Evolutionary conservation across 208 protist species (phyloP).

Genomic region (Borovskyia barvae): DNA sequence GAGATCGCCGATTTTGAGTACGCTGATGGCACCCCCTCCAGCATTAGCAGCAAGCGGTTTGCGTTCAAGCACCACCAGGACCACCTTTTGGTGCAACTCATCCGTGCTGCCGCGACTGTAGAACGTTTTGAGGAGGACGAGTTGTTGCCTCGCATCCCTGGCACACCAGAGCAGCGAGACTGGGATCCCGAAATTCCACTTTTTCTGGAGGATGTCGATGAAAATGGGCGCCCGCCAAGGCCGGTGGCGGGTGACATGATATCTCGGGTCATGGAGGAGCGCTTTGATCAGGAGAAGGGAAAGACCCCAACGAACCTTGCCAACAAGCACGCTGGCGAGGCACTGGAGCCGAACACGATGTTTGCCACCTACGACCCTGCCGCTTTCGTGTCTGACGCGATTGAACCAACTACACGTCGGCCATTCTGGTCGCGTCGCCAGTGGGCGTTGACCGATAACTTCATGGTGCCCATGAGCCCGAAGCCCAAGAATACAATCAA

Average conservation of each 20-base stretch:
- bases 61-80: constrained; percentile 88
- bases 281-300: constrained; percentile 26
- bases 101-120: constrained; percentile 73
- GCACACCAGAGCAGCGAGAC: constrained; percentile 77
- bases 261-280: constrained; percentile 53
- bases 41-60: constrained; percentile 57
- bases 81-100: constrained; percentile 85
- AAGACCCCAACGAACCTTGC: constrained; percentile 53
- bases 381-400: constrained; percentile 65
- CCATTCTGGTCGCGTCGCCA: constrained; percentile 83
- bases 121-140: constrained; percentile 62
- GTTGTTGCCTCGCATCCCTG: constrained; percentile 75
- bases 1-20: constrained; percentile 87
- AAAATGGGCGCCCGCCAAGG: constrained; percentile 55
- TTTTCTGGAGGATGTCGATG: constrained; percentile 86
- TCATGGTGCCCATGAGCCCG: constrained; percentile 78
- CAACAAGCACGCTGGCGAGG: constrained; percentile 64
- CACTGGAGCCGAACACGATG: constrained; percentile 78
- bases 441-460: constrained; percentile 83
- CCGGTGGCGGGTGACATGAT: constrained; percentile 26
- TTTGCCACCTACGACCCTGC: constrained; percentile 80
- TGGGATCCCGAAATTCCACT: constrained; percentile 88
- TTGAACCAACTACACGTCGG: constrained; percentile 33
- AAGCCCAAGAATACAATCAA: constrained; percentile 90
- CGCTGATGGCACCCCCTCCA: constrained; percentile 81